Conservation (phyloP, 108 stramenopile genomes). For the Thalassiosira profunda region DNA sequence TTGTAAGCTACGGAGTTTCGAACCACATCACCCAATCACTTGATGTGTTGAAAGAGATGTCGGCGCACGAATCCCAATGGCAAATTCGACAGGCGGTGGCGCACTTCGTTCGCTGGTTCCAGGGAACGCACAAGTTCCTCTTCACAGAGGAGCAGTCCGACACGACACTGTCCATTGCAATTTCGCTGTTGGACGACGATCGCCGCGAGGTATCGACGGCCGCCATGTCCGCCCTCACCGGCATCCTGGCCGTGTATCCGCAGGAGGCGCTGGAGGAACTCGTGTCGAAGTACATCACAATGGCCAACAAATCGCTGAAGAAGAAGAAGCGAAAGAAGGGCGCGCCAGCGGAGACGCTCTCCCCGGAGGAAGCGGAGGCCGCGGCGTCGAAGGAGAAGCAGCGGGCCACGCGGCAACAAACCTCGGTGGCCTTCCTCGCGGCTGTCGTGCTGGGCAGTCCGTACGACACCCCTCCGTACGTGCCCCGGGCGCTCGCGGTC, state of each 20-base stretch:
- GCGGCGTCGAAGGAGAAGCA: constrained; percentile 57
- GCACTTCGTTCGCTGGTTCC: constrained; percentile 87
- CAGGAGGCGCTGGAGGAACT: constrained; percentile 50
- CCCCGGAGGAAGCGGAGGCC: constrained; percentile 38
- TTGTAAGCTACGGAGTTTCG: constrained; percentile 65
- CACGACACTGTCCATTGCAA: constrained; percentile 57
- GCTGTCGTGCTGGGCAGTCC: constrained; percentile 82
- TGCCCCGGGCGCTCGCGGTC: constrained; percentile 85
- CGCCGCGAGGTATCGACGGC: constrained; percentile 71
- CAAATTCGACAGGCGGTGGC: constrained; percentile 89
- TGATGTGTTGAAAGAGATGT: constrained; percentile 43
- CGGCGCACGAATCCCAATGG: constrained; percentile 76
- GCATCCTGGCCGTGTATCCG: constrained; percentile 79
- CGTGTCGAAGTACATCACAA: constrained; percentile 70
- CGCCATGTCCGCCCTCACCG: constrained; percentile 85
- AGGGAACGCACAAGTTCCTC: constrained; percentile 85
- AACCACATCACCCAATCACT: constrained; percentile 74
- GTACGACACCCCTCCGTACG: constrained; percentile 85
- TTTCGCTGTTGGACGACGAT: constrained; percentile 78
- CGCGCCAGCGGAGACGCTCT: not conserved
- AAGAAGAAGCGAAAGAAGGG: constrained; percentile 68
- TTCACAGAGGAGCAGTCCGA: constrained; percentile 64
- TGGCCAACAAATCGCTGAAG: constrained; percentile 76
- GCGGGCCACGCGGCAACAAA: constrained; percentile 74
- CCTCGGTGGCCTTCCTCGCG: constrained; percentile 83